Percentiles rank a stretch among this genome's conserved stretches.
Evolutionary conservation across 768 basidiomycete species (phyloP).

Genomic region (Tulasnella sp.): DNA sequence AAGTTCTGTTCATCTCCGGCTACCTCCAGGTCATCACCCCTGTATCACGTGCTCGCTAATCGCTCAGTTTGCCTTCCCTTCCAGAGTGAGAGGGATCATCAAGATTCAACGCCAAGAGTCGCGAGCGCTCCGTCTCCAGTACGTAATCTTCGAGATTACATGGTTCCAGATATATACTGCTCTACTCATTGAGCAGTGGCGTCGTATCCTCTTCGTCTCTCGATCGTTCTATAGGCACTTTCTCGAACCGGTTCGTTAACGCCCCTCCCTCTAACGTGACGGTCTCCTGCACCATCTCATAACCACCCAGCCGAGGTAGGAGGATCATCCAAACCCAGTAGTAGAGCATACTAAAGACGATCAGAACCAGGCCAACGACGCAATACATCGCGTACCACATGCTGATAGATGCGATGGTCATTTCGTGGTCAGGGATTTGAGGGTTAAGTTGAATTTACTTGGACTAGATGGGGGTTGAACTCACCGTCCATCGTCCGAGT

Average conservation of each 20-base stretch:
- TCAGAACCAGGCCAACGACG: conserved; percentile 24
- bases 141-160: no score
- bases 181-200: no score
- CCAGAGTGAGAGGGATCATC: no score
- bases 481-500: conserved; percentile 25
- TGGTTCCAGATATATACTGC: no score
- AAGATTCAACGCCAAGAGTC: no score
- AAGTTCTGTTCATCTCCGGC: no score
- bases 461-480: conserved; percentile 21
- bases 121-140: no score
- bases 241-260: neutral
- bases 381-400: conserved; percentile 27
- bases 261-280: conserved; percentile 20
- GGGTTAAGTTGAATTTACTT: conserved; percentile 3
- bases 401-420: conserved; percentile 25
- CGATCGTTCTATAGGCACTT: no score
- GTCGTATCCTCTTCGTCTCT: no score
- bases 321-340: conserved; percentile 34
- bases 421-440: conserved; percentile 21
- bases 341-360: conserved; percentile 23
- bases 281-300: conserved; percentile 33
- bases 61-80: no score
- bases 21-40: no score
- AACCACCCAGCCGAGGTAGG: conserved; percentile 35
- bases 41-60: no score